A percentile compares a stretch with the other conserved stretches of the same genome.
Conservation (phyloP, 140 eudicot species). For the Stevia rebaudiana region DNA sequence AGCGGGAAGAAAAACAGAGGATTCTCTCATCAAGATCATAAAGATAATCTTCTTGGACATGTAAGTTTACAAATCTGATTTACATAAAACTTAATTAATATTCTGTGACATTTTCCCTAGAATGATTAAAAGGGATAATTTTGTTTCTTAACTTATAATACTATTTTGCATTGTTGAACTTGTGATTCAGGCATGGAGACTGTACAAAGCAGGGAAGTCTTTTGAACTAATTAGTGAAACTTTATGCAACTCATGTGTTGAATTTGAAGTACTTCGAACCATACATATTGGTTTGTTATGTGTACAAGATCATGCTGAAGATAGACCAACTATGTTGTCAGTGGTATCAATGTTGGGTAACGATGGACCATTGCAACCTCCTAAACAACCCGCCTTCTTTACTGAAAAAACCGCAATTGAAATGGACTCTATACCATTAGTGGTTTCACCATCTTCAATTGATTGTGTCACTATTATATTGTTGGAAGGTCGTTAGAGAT, state of each 20-base stretch:
- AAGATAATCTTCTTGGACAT: conserved; percentile 45
- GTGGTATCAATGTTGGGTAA: conserved; percentile 27
- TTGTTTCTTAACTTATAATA: not conserved
- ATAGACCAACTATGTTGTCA: conserved; percentile 31
- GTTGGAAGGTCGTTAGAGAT: not conserved
- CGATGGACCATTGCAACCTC: conserved; percentile 25
- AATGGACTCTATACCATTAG: not conserved
- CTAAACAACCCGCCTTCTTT: conserved; percentile 36
- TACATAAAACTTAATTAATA: no score
- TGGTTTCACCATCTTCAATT: not conserved
- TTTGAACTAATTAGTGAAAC: conserved; percentile 18
- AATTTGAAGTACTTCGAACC: conserved; percentile 22
- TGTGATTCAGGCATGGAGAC: conserved; percentile 31
- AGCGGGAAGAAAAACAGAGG: conserved; percentile 39
- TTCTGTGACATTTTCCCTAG: no score
- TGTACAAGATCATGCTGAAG: conserved; percentile 27
- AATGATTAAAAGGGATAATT: no score
- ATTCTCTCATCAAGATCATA: conserved; percentile 33
- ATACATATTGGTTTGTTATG: conserved; percentile 32
- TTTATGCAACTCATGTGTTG: conserved; percentile 12
- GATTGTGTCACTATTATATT: conserved; percentile 11
- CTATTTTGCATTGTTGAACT: not conserved
- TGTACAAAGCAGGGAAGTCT: conserved; percentile 14
- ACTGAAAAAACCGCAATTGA: not conserved
- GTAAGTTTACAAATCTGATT: conserved; percentile 7